Conservation (phyloP, 2,329 filamentous ascomycete genomes). For the Diaporthe nobilis region DNA sequence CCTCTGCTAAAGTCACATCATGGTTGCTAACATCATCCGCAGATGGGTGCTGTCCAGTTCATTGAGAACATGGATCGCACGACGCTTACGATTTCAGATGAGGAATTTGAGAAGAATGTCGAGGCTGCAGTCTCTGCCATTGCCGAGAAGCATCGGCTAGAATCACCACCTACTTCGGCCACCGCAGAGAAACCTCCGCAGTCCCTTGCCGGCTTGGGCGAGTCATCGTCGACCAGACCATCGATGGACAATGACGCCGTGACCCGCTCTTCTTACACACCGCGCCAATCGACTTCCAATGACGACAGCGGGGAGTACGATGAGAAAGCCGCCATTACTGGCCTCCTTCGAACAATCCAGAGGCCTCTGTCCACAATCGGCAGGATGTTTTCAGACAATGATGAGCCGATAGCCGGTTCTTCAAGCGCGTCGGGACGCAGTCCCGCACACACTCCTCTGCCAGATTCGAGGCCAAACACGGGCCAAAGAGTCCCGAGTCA, state of each 20-base stretch:
- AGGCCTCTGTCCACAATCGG: constrained; percentile 92
- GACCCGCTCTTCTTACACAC: constrained; percentile 52
- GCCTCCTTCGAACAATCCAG: constrained; percentile 91
- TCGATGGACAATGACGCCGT: constrained; percentile 58
- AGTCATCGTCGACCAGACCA: constrained; percentile 63
- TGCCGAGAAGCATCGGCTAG: constrained; percentile 83
- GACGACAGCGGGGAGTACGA: constrained; percentile 69
- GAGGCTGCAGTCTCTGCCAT: constrained; percentile 96
- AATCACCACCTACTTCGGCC: constrained; percentile 61
- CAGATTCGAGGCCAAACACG: constrained; percentile 36
- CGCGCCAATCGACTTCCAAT: constrained; percentile 69
- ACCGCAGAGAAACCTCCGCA: constrained; percentile 61
- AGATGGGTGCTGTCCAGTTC: constrained; percentile 96
- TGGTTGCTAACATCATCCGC: background rate
- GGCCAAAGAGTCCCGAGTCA: constrained; percentile 52
- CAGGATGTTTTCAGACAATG: constrained; percentile 85
- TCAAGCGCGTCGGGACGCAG: constrained; percentile 54
- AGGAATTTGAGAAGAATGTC: constrained; percentile 97
- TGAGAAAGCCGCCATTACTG: constrained; percentile 85
- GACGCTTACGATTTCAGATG: constrained; percentile 91
- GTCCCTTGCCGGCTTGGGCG: constrained; percentile 50
- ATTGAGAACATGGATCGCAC: constrained; percentile 97
- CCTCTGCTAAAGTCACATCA: background rate
- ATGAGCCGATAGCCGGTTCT: constrained; percentile 56
- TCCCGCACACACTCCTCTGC: constrained; percentile 52